phyloP scores from a whole-genome alignment of 805 yeast species.

The Suhomyces xylopsoci region DNA sequence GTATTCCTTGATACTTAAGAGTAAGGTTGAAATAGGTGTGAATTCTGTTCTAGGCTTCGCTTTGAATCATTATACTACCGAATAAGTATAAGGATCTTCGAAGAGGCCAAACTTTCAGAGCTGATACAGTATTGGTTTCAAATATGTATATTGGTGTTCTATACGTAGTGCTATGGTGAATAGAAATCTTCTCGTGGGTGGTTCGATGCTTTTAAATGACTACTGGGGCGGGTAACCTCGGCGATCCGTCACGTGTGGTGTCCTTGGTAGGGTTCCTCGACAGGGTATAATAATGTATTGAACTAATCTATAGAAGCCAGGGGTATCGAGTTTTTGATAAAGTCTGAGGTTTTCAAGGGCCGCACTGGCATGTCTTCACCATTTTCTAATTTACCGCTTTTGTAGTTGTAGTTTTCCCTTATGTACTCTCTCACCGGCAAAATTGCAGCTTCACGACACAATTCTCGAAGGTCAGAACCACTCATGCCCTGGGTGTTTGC shows the following conservation, averaged over 20 bases:
- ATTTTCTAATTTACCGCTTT: conserved; percentile 31
- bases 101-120: conserved; percentile 22
- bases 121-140: not conserved
- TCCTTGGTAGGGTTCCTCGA: not conserved
- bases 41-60: conserved; percentile 29
- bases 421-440: conserved; percentile 85
- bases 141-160: not conserved
- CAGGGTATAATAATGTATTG: not conserved
- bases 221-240: conserved; percentile 4
- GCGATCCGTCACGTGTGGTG: not conserved
- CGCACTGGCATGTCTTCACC: conserved; percentile 45
- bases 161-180: not conserved
- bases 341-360: conserved; percentile 64
- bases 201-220: not conserved
- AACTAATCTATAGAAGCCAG: conserved; percentile 2
- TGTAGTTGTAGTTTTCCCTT: conserved; percentile 49
- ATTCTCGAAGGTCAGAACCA: conserved; percentile 89
- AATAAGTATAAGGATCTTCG: conserved; percentile 29
- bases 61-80: conserved; percentile 32
- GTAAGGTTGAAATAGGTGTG: conserved; percentile 19
- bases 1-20: conserved; percentile 11
- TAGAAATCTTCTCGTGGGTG: not conserved
- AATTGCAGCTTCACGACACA: conserved; percentile 92
- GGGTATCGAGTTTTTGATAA: conserved; percentile 36
- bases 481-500: conserved; percentile 64